phyloP scores from a whole-genome alignment of 2,329 filamentous ascomycete species.

The Paecilomyces sp. region DNA sequence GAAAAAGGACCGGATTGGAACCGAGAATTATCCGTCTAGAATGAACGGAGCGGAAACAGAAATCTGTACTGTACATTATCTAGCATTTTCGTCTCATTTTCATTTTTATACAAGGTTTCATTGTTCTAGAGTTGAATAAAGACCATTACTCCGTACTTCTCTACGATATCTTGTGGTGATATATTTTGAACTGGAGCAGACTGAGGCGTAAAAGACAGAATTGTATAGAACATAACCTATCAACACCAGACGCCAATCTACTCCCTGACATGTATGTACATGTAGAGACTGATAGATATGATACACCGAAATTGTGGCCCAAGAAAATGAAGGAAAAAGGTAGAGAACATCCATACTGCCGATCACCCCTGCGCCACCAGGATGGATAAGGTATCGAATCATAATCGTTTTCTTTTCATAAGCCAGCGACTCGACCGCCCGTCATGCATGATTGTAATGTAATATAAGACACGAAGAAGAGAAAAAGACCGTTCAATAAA shows the following conservation, averaged over 20 bases:
- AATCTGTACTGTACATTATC: too few species aligned
- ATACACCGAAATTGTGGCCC: not conserved
- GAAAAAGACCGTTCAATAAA: not conserved
- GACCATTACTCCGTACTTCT: too few species aligned
- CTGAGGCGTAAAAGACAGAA: too few species aligned
- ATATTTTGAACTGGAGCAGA: too few species aligned
- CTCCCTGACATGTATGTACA: not conserved
- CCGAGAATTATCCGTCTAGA: too few species aligned
- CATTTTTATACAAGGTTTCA: too few species aligned
- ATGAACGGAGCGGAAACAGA: too few species aligned
- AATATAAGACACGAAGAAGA: constrained; percentile 1
- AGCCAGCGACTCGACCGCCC: not conserved
- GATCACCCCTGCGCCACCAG: not conserved
- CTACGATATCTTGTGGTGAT: too few species aligned
- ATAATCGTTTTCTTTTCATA: not conserved
- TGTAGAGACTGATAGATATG: not conserved
- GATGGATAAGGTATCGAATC: not conserved
- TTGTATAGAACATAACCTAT: not conserved
- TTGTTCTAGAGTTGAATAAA: too few species aligned
- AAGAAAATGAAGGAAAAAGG: not conserved
- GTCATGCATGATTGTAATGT: not conserved
- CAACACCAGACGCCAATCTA: not conserved
- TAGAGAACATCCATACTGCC: not conserved
- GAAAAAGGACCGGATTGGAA: too few species aligned
- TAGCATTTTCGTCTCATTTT: too few species aligned